Percentiles rank a stretch among this genome's conserved stretches.
These are phyloP conservation scores for Cyberlindnera xishuangbannaensis DNA, from an alignment of 805 yeast genomes.

Conservation along the genomic window DNA sequence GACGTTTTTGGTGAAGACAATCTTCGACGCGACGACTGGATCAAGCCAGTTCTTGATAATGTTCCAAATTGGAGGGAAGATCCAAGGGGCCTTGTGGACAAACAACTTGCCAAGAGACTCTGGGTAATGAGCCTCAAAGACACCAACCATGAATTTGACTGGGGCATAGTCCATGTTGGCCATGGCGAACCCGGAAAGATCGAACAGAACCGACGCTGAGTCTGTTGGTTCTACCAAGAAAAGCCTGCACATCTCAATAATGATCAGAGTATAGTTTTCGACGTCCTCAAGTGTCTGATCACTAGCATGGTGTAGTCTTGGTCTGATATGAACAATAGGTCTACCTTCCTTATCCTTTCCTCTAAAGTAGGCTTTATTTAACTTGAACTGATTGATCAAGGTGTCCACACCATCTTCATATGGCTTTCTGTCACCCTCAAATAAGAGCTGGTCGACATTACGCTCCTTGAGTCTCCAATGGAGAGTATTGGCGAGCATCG, in stretches of 20 bases:
- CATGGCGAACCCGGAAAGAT: conserved; percentile 78
- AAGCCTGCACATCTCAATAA: conserved; percentile 80
- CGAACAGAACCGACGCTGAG: conserved; percentile 79
- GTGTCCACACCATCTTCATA: conserved; percentile 40
- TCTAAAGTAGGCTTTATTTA: conserved; percentile 65
- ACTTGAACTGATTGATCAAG: conserved; percentile 36
- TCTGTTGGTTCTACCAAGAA: conserved; percentile 71
- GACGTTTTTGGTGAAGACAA: conserved; percentile 67
- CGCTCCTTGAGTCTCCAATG: conserved; percentile 67
- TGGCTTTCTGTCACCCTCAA: conserved; percentile 66
- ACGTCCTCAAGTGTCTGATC: conserved; percentile 68
- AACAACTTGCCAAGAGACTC: conserved; percentile 82
- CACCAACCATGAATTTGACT: conserved; percentile 80
- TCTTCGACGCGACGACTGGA: conserved; percentile 92
- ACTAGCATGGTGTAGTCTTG: conserved; percentile 63
- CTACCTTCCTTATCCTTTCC: conserved; percentile 71
- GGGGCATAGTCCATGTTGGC: conserved; percentile 91
- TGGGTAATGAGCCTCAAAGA: conserved; percentile 96
- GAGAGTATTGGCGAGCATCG: conserved; percentile 68
- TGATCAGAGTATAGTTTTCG: conserved; percentile 65
- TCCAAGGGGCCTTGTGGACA: conserved; percentile 96
- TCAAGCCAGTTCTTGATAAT: conserved; percentile 91
- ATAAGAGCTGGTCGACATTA: conserved; percentile 55
- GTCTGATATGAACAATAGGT: conserved; percentile 79
- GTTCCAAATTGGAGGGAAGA: conserved; percentile 92